A percentile compares a stretch with the other conserved stretches of the same genome.
These are phyloP conservation scores for Ajuga chamaepitys DNA, from an alignment of 257 asterid genomes.

Conservation along the genomic window DNA sequence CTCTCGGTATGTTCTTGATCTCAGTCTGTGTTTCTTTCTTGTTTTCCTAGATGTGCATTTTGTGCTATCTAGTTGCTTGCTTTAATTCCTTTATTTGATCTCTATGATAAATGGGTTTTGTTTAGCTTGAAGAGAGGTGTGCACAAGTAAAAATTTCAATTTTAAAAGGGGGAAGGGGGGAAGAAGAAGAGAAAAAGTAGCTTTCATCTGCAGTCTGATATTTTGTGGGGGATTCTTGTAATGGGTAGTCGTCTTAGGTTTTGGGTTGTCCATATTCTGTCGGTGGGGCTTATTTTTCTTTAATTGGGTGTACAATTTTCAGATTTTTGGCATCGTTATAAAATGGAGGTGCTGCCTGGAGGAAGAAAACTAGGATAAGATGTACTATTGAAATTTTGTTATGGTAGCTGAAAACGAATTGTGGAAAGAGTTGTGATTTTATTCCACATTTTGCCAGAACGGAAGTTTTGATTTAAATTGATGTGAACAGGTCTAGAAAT, in stretches of 20 bases:
- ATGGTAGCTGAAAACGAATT: slow-evolving; percentile 11
- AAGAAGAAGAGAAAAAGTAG: not conserved
- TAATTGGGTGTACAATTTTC: not conserved
- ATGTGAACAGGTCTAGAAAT: not conserved
- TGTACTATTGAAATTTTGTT: not conserved
- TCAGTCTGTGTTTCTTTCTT: not conserved
- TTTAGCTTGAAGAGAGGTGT: slow-evolving; percentile 7
- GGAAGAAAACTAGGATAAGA: not conserved
- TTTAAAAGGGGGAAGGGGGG: not conserved
- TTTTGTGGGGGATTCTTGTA: slow-evolving; percentile 9
- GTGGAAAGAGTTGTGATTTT: not conserved
- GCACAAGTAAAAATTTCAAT: slow-evolving; percentile 1
- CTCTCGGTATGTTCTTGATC: slow-evolving; percentile 49
- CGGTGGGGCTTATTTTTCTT: slow-evolving; percentile 11
- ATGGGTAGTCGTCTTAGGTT: not conserved
- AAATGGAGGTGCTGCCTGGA: not conserved
- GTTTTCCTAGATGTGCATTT: not conserved
- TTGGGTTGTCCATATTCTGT: not conserved
- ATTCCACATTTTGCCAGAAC: not conserved
- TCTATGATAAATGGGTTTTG: slow-evolving; percentile 10
- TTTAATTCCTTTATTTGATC: not conserved
- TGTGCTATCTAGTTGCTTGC: slow-evolving; percentile 2
- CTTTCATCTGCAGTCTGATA: not conserved
- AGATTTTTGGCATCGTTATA: not conserved
- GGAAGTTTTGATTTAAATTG: slow-evolving; percentile 15